phyloP scores from a whole-genome alignment of 371 early-diverging fungal genomes.

The Zychaea mexicana region DNA sequence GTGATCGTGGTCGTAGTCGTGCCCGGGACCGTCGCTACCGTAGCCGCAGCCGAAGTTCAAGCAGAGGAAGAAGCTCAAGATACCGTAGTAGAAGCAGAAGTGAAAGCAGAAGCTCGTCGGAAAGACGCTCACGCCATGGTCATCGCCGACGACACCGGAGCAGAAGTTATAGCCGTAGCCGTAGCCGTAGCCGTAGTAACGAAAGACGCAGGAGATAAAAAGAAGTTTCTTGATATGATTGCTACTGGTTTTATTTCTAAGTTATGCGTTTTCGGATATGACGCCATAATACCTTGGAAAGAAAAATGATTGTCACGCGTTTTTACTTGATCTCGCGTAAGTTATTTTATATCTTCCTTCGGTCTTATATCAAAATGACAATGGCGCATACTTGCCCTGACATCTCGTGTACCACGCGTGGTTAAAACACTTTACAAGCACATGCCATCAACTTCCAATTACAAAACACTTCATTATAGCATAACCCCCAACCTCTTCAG shows the following conservation, averaged over 20 bases:
- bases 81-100: conserved; percentile 3
- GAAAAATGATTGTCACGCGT: no score
- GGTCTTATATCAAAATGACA: no score
- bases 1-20: background rate
- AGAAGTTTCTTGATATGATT: background rate
- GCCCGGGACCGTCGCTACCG: background rate
- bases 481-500: background rate
- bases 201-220: conserved; percentile 2
- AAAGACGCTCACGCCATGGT: background rate
- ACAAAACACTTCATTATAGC: no score
- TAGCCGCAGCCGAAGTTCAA: background rate
- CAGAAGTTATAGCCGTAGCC: background rate
- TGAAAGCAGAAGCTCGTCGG: conserved; percentile 2
- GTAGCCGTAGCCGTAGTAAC: conserved; percentile 3
- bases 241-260: no score
- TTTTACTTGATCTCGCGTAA: no score
- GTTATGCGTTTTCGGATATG: no score
- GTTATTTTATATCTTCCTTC: no score
- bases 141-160: conserved; percentile 3
- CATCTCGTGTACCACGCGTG: no score
- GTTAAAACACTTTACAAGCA: no score
- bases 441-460: no score
- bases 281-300: no score
- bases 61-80: background rate
- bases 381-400: no score